Conservation (phyloP, 805 yeast genomes). For the Kuraishia ogatae region DNA sequence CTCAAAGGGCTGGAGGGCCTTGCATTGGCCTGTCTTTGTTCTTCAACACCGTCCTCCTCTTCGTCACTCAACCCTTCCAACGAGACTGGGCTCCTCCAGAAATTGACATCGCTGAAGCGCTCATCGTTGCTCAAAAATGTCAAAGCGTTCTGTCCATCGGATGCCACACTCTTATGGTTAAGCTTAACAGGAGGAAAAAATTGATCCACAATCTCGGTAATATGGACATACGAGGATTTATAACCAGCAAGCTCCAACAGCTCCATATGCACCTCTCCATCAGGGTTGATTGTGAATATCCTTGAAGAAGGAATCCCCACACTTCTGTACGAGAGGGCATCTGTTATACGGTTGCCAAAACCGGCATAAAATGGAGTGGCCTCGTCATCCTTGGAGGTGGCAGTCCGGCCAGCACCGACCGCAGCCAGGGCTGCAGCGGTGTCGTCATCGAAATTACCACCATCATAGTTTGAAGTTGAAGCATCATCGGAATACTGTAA, state of each 20-base stretch:
- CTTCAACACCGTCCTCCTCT: constrained; percentile 26
- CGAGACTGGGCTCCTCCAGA: constrained; percentile 83
- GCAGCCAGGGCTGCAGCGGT: no score
- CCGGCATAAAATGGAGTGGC: constrained; percentile 93
- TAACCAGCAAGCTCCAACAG: constrained; percentile 89
- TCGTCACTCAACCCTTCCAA: constrained; percentile 51
- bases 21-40: background rate
- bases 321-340: constrained; percentile 87
- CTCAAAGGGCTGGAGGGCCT: background rate
- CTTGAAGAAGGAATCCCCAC: constrained; percentile 92
- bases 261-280: constrained; percentile 97
- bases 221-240: constrained; percentile 77
- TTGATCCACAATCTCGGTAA: constrained; percentile 92
- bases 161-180: constrained; percentile 5
- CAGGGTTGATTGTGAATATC: constrained; percentile 91
- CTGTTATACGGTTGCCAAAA: constrained; percentile 93
- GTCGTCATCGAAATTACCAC: no score
- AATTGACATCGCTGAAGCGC: constrained; percentile 78
- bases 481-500: background rate
- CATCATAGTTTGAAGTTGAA: background rate
- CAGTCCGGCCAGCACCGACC: no score
- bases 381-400: constrained; percentile 25
- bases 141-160: constrained; percentile 10
- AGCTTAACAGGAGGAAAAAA: constrained; percentile 80
- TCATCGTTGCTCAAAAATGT: constrained; percentile 34